Conservation (phyloP, 2,329 filamentous ascomycete genomes). For the Furcasterigmium sp. region DNA sequence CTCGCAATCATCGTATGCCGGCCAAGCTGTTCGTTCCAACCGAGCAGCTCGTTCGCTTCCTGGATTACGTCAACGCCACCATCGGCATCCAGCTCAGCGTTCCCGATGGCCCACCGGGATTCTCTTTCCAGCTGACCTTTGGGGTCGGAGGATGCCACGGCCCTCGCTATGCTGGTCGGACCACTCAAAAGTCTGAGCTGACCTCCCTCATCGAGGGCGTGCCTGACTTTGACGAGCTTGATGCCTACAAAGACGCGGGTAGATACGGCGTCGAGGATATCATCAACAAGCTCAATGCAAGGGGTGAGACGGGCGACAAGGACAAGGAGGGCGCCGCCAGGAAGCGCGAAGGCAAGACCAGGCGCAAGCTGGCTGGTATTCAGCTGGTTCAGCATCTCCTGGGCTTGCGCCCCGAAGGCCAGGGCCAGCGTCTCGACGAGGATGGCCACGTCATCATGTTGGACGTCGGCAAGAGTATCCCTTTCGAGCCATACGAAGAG, state of each 20-base stretch:
- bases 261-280: conserved; percentile 4
- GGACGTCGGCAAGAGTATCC: conserved; percentile 1
- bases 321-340: conserved; percentile 4
- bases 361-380: conserved; percentile 3
- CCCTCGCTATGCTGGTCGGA: conserved; percentile 63
- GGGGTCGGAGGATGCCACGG: conserved; percentile 51
- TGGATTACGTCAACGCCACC: conserved; percentile 59
- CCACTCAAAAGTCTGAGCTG: conserved; percentile 18
- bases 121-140: conserved; percentile 59
- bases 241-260: conserved; percentile 17
- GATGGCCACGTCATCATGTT: conserved; percentile 4
- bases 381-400: conserved; percentile 10
- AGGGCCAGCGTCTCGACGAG: neutral
- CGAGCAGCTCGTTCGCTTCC: conserved; percentile 57
- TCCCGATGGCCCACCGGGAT: conserved; percentile 42
- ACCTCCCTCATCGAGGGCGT: conserved; percentile 3
- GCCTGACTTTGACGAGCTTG: conserved; percentile 5
- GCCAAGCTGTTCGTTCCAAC: conserved; percentile 62
- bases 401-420: conserved; percentile 6
- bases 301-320: neutral
- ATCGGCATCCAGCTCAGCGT: conserved; percentile 51
- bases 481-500: conserved; percentile 2
- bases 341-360: conserved; percentile 1
- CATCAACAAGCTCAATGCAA: neutral
- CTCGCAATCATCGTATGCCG: conserved; percentile 26